Conservation (phyloP, 345 rosid genomes). For the Gossypium arboreum region DNA sequence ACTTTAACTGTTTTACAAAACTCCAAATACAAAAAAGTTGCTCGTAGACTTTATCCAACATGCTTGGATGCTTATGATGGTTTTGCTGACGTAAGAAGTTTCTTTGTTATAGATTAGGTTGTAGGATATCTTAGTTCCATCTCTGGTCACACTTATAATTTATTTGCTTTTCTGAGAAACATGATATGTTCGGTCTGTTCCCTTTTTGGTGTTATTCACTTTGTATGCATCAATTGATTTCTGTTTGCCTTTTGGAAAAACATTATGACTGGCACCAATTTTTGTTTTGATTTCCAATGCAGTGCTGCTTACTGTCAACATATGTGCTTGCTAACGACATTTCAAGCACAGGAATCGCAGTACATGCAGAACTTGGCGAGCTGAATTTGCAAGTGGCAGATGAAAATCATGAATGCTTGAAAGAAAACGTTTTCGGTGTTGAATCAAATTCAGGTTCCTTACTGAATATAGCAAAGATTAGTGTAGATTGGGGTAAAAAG, state of each 20-base stretch:
- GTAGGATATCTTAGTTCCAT: neutral
- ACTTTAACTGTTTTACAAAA: neutral
- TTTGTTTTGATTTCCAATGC: conserved; percentile 28
- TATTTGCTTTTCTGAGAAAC: neutral
- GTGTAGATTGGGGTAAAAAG: conserved; percentile 87
- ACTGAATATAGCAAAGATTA: conserved; percentile 79
- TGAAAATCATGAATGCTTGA: conserved; percentile 85
- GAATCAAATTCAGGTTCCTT: conserved; percentile 91
- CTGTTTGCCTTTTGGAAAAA: neutral
- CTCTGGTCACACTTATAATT: neutral
- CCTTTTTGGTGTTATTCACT: neutral
- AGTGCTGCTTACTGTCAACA: conserved; percentile 90
- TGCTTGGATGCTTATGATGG: neutral
- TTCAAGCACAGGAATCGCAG: conserved; percentile 61
- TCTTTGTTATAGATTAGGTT: neutral
- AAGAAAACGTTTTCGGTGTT: conserved; percentile 68
- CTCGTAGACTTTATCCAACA: conserved; percentile 2
- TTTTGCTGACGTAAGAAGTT: neutral
- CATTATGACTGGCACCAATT: conserved; percentile 4
- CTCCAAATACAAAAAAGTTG: conserved; percentile 7
- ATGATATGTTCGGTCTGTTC: neutral
- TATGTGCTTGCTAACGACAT: conserved; percentile 87
- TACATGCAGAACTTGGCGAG: conserved; percentile 93
- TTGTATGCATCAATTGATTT: neutral
- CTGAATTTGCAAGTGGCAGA: conserved; percentile 85